Evolutionary conservation across 768 basidiomycete species (phyloP).

Genomic region (Leccinum arenicola): DNA sequence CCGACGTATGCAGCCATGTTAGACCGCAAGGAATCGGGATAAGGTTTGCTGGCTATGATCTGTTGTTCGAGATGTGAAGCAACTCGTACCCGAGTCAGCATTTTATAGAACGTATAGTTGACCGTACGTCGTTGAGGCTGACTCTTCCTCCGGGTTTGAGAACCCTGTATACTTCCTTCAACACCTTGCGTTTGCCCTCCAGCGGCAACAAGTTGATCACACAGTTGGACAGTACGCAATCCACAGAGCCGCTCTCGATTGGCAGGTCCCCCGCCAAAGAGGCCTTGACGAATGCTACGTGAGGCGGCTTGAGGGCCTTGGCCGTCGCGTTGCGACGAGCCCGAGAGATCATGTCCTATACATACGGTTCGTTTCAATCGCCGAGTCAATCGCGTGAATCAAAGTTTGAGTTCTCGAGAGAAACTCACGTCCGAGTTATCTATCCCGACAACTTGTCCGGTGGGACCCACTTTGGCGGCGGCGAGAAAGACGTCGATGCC

Average conservation of each 20-base stretch:
- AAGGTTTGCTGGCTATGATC: slow-evolving; percentile 46
- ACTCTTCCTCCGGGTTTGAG: slow-evolving; percentile 58
- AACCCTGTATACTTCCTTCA: slow-evolving; percentile 48
- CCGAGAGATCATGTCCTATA: slow-evolving; percentile 49
- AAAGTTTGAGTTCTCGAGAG: not conserved
- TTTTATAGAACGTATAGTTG: not conserved
- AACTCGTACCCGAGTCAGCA: not conserved
- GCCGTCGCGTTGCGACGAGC: slow-evolving; percentile 45
- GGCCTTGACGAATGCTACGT: slow-evolving; percentile 47
- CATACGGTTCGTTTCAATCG: not conserved
- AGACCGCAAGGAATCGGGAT: slow-evolving; percentile 41
- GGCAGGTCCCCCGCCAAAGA: slow-evolving; percentile 45
- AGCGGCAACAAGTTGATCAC: slow-evolving; percentile 50
- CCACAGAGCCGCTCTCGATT: slow-evolving; percentile 44
- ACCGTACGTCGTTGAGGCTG: slow-evolving; percentile 47
- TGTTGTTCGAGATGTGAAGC: slow-evolving; percentile 16
- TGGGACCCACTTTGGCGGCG: slow-evolving; percentile 45
- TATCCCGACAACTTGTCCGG: slow-evolving; percentile 51
- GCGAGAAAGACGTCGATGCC: slow-evolving; percentile 57
- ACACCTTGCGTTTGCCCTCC: slow-evolving; percentile 38
- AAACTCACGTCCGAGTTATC: slow-evolving; percentile 47
- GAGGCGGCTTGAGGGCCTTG: slow-evolving; percentile 43
- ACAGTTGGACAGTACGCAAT: slow-evolving; percentile 59
- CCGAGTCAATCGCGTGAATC: not conserved
- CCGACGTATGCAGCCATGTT: slow-evolving; percentile 41